Percentiles rank a stretch among this genome's conserved stretches.
Conservation (phyloP, 192 early-diverging fungal genomes). For the Backusella morwellensis region DNA sequence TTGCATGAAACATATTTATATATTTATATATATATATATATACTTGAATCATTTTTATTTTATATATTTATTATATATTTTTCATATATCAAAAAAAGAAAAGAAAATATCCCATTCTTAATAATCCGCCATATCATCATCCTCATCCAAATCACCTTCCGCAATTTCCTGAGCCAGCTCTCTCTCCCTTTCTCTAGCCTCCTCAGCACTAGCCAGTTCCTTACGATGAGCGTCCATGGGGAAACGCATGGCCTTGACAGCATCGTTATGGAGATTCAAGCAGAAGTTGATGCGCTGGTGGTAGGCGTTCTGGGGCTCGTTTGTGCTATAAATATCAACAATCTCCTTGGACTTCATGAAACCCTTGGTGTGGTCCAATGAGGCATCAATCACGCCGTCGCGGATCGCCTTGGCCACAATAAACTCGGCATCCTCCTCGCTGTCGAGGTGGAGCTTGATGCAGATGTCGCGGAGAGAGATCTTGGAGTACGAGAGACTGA, state of each 20-base stretch:
- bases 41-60: background rate
- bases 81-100: background rate
- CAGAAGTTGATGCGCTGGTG: conserved; percentile 94
- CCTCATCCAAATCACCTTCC: conserved; percentile 84
- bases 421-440: conserved; percentile 98
- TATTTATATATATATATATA: too few species aligned
- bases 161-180: conserved; percentile 92
- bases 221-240: conserved; percentile 85
- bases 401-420: conserved; percentile 98
- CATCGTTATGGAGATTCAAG: conserved; percentile 95
- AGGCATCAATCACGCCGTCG: conserved; percentile 99
- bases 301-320: conserved; percentile 95
- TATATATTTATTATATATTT: background rate
- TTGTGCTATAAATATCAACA: conserved; percentile 94
- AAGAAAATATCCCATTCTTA: background rate
- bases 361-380: conserved; percentile 90
- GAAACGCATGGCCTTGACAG: conserved; percentile 97
- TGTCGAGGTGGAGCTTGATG: conserved; percentile 94
- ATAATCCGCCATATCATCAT: conserved; percentile 62
- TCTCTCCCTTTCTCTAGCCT: conserved; percentile 86
- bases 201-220: conserved; percentile 77
- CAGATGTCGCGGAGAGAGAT: conserved; percentile 97
- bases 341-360: conserved; percentile 93
- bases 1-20: too few species aligned
- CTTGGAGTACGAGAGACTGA: conserved; percentile 92